phyloP scores from a whole-genome alignment of 352 stramenopile species.

The Pythium graminicola region DNA sequence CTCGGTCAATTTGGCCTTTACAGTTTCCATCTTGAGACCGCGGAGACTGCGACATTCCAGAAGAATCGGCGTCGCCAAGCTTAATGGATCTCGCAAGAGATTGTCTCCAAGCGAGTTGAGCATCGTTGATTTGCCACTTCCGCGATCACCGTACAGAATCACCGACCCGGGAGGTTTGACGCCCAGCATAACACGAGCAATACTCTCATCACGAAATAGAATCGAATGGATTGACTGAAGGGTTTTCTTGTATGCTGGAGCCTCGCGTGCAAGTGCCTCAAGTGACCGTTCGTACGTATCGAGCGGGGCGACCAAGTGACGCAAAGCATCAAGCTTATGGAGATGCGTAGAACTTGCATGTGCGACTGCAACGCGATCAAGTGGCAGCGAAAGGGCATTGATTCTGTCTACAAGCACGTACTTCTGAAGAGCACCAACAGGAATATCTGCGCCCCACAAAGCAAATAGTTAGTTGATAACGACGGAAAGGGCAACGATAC shows the following conservation, averaged over 20 bases:
- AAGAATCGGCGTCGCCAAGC: conserved; percentile 37
- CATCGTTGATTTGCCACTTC: conserved; percentile 76
- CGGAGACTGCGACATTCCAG: conserved; percentile 68
- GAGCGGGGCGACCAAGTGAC: neutral
- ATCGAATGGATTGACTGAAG: conserved; percentile 42
- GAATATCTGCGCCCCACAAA: conserved; percentile 33
- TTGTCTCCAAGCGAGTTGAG: conserved; percentile 40
- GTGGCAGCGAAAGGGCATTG: conserved; percentile 26
- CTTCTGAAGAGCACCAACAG: conserved; percentile 46
- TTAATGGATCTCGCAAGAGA: conserved; percentile 26
- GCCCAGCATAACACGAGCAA: conserved; percentile 51
- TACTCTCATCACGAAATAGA: conserved; percentile 41
- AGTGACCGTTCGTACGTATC: conserved; percentile 9
- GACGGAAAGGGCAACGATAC: too few species aligned
- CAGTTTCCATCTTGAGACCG: conserved; percentile 82
- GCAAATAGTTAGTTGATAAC: neutral
- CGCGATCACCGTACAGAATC: conserved; percentile 65
- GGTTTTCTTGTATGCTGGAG: conserved; percentile 37
- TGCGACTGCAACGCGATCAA: conserved; percentile 29
- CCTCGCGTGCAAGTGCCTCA: conserved; percentile 32
- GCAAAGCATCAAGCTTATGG: conserved; percentile 3
- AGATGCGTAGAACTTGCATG: conserved; percentile 22
- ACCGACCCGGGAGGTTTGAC: conserved; percentile 50
- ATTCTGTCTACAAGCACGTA: conserved; percentile 44
- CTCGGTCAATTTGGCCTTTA: conserved; percentile 58